These are phyloP conservation scores for Komagataella mondaviorum DNA, from an alignment of 805 yeast species.

Conservation along the genomic window DNA sequence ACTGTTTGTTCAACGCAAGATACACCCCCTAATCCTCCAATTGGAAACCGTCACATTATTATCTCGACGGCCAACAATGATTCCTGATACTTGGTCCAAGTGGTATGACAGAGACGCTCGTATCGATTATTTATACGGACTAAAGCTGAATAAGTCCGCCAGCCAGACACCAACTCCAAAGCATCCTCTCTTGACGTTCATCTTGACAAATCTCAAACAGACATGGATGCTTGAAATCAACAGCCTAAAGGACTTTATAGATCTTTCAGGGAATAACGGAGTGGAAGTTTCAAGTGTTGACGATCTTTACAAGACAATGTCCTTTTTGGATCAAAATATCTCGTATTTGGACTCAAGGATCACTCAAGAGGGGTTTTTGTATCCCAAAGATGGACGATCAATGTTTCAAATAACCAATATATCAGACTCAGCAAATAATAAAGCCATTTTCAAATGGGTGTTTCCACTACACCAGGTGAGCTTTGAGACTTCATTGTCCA, in stretches of 20 bases:
- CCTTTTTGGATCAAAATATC: background rate
- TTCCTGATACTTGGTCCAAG: background rate
- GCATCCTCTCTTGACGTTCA: background rate
- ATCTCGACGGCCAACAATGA: background rate
- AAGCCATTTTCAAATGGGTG: background rate
- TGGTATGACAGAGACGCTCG: background rate
- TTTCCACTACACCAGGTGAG: background rate
- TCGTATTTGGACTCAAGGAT: background rate
- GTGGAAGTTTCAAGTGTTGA: background rate
- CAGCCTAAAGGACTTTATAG: background rate
- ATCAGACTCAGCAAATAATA: background rate
- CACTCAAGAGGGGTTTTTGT: background rate
- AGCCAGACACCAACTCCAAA: background rate
- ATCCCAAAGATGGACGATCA: background rate
- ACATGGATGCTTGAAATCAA: background rate
- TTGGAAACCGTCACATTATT: background rate
- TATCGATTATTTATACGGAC: background rate
- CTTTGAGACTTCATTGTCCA: background rate
- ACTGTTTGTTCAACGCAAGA: background rate
- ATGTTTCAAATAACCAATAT: background rate
- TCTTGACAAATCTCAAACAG: background rate
- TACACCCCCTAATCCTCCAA: background rate
- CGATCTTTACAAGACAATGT: background rate
- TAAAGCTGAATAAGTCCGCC: background rate
- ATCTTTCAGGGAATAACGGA: background rate